phyloP scores from a whole-genome alignment of 225 moss, liverwort and hornwort genomes.

The Marchantia paleacea region DNA sequence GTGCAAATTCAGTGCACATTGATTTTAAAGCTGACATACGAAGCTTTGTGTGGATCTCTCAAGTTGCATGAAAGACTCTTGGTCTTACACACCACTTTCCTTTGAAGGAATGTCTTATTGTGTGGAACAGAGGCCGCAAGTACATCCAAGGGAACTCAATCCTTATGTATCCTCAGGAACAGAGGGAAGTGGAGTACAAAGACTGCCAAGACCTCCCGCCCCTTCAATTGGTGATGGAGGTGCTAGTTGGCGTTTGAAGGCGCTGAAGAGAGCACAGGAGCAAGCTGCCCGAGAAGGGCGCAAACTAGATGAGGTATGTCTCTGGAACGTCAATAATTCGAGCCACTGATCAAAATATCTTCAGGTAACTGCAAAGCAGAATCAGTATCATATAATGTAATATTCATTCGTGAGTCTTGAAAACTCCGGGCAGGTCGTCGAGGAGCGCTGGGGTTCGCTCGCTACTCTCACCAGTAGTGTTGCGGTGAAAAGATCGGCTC shows the following conservation, averaged over 20 bases:
- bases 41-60: neutral
- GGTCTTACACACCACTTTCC: constrained; percentile 1
- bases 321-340: neutral
- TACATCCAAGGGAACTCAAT: constrained; percentile 70
- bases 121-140: constrained; percentile 51
- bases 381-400: neutral
- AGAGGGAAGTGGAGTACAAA: constrained; percentile 51
- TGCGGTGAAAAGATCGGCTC: constrained; percentile 72
- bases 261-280: constrained; percentile 85
- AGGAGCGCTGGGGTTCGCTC: constrained; percentile 91
- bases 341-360: neutral
- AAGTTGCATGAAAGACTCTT: neutral
- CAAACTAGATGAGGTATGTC: constrained; percentile 73
- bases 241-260: constrained; percentile 96
- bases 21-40: no score
- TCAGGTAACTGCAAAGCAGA: neutral
- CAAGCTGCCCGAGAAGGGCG: constrained; percentile 85
- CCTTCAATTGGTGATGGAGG: constrained; percentile 86
- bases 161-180: constrained; percentile 44
- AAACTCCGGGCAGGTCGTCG: constrained; percentile 59
- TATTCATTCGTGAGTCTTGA: neutral
- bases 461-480: constrained; percentile 74
- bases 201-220: constrained; percentile 35
- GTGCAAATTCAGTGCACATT: no score
- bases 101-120: constrained; percentile 16